Base-by-base conservation (phyloP, 2,329 filamentous ascomycete species). In the Apiospora malaysiana region DNA sequence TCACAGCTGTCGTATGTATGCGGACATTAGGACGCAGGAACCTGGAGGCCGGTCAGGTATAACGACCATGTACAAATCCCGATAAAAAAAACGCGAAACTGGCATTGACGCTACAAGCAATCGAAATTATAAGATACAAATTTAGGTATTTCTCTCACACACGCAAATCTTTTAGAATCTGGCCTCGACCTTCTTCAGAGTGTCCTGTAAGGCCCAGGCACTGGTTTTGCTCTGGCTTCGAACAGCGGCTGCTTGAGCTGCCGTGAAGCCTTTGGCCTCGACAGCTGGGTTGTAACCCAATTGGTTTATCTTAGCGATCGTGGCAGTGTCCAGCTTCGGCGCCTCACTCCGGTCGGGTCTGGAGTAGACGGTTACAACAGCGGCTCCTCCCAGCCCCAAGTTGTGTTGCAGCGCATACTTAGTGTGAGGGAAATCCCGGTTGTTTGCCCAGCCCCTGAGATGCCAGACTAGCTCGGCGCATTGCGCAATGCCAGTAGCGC, bases 381-480 rank as follows among this genome's bases (percentile, higher is more conserved):
- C 94, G 3, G 95, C 95, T 70, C 96, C 96, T 18, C 95, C 95
- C 6, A 98, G 86, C 0, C 95, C 96, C 1, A 98, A 87, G 79
- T 98, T 98, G 80, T 98, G 96, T 85, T 98, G 95, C 74, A 98
- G 85, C 71, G 92, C 93, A 71, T 90, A 90, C 73, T 84, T 89
- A 0, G 94, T 96, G 71, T 87, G 86, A 25, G 89, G 84, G 1
- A 93, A 87, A 21, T 90, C 84, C 51, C 95, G 88, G 85, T 98
- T 98, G 83, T 96, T 97, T 25, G 95, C 95, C 95, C 95, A 98
- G 16, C 95, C 95, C 74, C 95, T 90, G 76, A 98, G 86, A 79
- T 98, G 95, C 95, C 95, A 98, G 40, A 97, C 93, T 16, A 98
- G 86, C 84, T 98, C 95, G 6, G 95, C 94, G 79, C 95, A 98